Percentiles rank a stretch among this genome's conserved stretches.
Conservation (phyloP, 192 early-diverging fungal genomes). For the Gamsiella multidivaricata region DNA sequence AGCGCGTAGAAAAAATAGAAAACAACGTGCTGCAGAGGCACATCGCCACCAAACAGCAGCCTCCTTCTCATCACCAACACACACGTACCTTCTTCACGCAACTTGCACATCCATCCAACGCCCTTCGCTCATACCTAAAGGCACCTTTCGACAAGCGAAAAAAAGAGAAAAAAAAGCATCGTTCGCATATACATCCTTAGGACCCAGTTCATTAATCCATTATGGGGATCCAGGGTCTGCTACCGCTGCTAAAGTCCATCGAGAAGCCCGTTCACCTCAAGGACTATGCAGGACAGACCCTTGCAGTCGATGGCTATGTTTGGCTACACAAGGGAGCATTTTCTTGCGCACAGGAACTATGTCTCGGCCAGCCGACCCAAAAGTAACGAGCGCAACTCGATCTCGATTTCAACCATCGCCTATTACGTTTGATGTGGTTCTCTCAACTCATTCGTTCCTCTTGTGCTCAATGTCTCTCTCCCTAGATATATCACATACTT, state of each 20-base stretch:
- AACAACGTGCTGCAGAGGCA: too few relatives aligned
- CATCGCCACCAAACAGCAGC: too few relatives aligned
- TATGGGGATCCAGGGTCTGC: constrained; percentile 93
- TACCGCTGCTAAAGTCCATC: constrained; percentile 84
- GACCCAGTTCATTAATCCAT: background rate
- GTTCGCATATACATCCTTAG: too few relatives aligned
- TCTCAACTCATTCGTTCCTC: background rate
- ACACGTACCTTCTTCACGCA: too few relatives aligned
- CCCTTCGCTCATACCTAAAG: too few relatives aligned
- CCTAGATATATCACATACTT: constrained; percentile 87
- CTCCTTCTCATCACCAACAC: too few relatives aligned
- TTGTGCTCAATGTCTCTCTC: background rate
- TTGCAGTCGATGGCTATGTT: constrained; percentile 94
- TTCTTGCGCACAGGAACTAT: constrained; percentile 85
- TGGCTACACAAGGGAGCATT: constrained; percentile 95
- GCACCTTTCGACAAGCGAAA: too few relatives aligned
- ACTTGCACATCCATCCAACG: too few relatives aligned
- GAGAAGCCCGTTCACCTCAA: constrained; percentile 73
- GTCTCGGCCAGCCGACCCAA: constrained; percentile 71
- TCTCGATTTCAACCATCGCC: too few relatives aligned
- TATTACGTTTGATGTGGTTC: too few relatives aligned
- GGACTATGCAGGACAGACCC: constrained; percentile 74
- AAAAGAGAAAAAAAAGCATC: too few relatives aligned
- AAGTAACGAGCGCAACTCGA: constrained; percentile 58
- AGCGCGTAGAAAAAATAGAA: too few relatives aligned